A percentile compares a stretch with the other conserved stretches of the same genome.
Conservation (phyloP, 202 grass and related monocot genomes). For the Digitaria exilis region DNA sequence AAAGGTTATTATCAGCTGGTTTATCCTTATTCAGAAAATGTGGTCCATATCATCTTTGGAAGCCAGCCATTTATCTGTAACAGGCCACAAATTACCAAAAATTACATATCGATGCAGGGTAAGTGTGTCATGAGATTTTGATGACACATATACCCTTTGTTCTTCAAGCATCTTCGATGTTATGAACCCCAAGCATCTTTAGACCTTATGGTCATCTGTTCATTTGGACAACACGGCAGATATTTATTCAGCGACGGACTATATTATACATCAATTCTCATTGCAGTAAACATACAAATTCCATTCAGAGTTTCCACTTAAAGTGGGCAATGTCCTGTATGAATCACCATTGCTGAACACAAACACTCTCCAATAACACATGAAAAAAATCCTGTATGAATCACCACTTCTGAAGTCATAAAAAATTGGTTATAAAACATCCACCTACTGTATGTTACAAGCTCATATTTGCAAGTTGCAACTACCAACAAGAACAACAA, state of each 20-base stretch:
- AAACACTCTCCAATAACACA: background rate
- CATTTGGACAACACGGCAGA: background rate
- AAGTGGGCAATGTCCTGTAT: background rate
- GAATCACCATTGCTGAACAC: background rate
- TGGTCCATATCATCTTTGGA: background rate
- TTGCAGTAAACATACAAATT: background rate
- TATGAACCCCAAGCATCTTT: background rate
- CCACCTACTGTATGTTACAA: background rate
- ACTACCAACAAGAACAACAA: slow-evolving; percentile 2
- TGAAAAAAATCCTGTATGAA: no score
- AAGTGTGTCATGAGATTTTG: background rate
- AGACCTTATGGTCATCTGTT: background rate
- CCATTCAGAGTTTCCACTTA: background rate
- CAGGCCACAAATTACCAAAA: background rate
- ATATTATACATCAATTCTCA: background rate
- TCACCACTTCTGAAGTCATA: background rate
- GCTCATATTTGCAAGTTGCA: slow-evolving; percentile 35
- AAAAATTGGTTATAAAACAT: background rate
- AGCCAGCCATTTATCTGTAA: background rate
- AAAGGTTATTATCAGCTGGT: background rate
- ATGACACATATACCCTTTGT: background rate
- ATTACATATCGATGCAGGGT: background rate
- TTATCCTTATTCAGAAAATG: background rate
- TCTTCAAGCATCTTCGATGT: background rate
- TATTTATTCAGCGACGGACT: background rate